phyloP scores from a whole-genome alignment of 2,329 filamentous ascomycete genomes.

The Coniochaeta sp. region DNA sequence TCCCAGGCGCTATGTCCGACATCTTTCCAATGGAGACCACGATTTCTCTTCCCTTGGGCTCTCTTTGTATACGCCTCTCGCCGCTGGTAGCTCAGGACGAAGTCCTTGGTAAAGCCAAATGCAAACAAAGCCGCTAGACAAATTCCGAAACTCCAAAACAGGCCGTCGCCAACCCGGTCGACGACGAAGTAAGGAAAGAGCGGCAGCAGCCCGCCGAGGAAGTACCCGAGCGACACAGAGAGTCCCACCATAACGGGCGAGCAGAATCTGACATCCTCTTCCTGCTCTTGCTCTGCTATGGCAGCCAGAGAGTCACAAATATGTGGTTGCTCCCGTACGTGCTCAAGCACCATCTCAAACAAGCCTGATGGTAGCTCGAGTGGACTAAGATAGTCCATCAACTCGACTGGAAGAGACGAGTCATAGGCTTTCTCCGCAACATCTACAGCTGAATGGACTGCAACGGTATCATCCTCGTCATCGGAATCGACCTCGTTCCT shows the following conservation, averaged over 20 bases:
- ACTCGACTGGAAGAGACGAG: background rate
- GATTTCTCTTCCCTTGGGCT: background rate
- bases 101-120: slow-evolving; percentile 21
- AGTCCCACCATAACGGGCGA: slow-evolving; percentile 16
- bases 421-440: slow-evolving; percentile 17
- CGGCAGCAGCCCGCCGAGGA: slow-evolving; percentile 20
- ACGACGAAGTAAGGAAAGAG: slow-evolving; percentile 23
- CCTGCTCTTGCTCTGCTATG: slow-evolving; percentile 1
- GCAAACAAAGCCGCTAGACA: slow-evolving; percentile 20
- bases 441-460: background rate
- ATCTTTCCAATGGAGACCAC: slow-evolving; percentile 11
- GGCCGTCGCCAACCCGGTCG: slow-evolving; percentile 15
- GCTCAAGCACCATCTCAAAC: slow-evolving; percentile 5
- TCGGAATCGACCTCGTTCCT: slow-evolving; percentile 11
- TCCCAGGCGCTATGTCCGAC: slow-evolving; percentile 17
- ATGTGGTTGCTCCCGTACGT: slow-evolving; percentile 2
- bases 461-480: background rate
- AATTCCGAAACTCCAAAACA: slow-evolving; percentile 22
- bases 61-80: background rate
- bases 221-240: slow-evolving; percentile 20
- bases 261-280: slow-evolving; percentile 1
- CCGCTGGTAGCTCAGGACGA: slow-evolving; percentile 7
- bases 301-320: background rate
- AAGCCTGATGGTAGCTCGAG: slow-evolving; percentile 8
- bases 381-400: slow-evolving; percentile 7